Percentiles rank a stretch among this genome's conserved stretches.
phyloP scores from a whole-genome alignment of 495 filamentous ascomycete genomes.

The Aspergillus haitiensis region DNA sequence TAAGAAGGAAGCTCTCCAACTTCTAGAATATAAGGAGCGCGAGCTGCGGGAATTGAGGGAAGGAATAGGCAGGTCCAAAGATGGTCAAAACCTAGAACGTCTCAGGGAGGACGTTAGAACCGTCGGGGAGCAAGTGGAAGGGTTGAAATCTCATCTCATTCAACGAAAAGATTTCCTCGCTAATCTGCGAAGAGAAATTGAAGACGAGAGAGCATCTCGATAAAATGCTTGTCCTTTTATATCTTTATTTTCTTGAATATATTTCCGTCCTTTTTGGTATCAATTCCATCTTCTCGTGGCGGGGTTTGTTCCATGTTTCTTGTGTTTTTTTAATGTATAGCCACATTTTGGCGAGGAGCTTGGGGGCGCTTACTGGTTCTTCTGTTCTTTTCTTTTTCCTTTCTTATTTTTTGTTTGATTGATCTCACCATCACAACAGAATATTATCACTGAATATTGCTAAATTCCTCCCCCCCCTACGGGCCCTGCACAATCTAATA shows the following conservation, averaged over 20 bases:
- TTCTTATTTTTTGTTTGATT: slow-evolving; percentile 14
- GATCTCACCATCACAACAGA: not conserved
- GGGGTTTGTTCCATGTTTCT: slow-evolving; percentile 21
- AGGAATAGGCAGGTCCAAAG: slow-evolving; percentile 46
- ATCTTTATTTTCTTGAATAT: slow-evolving; percentile 13
- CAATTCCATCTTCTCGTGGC: not conserved
- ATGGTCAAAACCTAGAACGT: slow-evolving; percentile 44
- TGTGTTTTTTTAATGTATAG: slow-evolving; percentile 32
- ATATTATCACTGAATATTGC: not conserved
- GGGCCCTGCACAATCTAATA: slow-evolving; percentile 6
- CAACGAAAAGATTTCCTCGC: slow-evolving; percentile 44
- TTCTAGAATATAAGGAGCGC: slow-evolving; percentile 62
- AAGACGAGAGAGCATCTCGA: slow-evolving; percentile 46
- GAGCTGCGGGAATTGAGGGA: slow-evolving; percentile 49
- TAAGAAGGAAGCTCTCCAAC: slow-evolving; percentile 87
- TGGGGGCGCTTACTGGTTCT: slow-evolving; percentile 40
- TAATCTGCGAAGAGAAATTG: slow-evolving; percentile 48
- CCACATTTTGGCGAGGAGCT: slow-evolving; percentile 39
- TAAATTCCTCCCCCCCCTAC: not conserved
- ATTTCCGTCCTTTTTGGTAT: slow-evolving; percentile 15
- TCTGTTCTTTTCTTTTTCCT: slow-evolving; percentile 13
- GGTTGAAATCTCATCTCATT: slow-evolving; percentile 51
- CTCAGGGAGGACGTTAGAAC: slow-evolving; percentile 47
- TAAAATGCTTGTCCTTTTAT: slow-evolving; percentile 25
- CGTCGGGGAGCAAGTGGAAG: slow-evolving; percentile 55